Base-by-base conservation (phyloP, 164 flowering plant species). In the Nymphaea colorata region DNA sequence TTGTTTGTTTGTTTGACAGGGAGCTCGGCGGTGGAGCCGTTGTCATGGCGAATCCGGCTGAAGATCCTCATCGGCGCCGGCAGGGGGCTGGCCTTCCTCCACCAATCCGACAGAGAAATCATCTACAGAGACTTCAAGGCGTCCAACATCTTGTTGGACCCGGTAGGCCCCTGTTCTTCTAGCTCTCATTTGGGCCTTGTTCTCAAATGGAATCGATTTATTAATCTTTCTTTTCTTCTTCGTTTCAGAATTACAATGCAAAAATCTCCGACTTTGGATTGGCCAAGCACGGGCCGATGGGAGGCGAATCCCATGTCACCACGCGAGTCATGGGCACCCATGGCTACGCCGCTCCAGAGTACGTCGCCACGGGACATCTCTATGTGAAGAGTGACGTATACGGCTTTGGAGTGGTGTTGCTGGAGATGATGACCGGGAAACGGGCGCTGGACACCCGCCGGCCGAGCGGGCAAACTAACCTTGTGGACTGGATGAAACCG, bases 311-410 rank as follows among this genome's bases (percentile, higher is more conserved):
- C 12, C 96, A 90, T 71, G 87, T 93, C n/a, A 81, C 96, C 44
- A 93, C 98, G 43, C 75, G 94, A 60, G 85, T 93, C 36, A 86
- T 90, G 80, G 98, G 98, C 47, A 93, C 98, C 44, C 68, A 81
- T 71, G 96, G 98, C 4, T 93, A 93, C 76, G 98, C 93, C 47
- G 98, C 98, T 68, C 98, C 98, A 2, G 98, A 93, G 65, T 93
- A 93, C 60, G 85, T 93, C 4, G 86, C 95, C 12, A 90, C 89
- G 87, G 98, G 98, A 7, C 98, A 92, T 81, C 70, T 92, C 73
- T 89, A 92, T 55, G 83, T 92, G 44, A 92, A 88, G 79, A 92
- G 96, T 7, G 98, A 92, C 61, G 93, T 89, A 3, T 92, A 89
- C 65, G 92, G 91, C 6, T 92, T 89, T 72, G 98, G 98, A 0